phyloP scores from a whole-genome alignment of 129 eudicot species.

The Flaveria brownii region DNA sequence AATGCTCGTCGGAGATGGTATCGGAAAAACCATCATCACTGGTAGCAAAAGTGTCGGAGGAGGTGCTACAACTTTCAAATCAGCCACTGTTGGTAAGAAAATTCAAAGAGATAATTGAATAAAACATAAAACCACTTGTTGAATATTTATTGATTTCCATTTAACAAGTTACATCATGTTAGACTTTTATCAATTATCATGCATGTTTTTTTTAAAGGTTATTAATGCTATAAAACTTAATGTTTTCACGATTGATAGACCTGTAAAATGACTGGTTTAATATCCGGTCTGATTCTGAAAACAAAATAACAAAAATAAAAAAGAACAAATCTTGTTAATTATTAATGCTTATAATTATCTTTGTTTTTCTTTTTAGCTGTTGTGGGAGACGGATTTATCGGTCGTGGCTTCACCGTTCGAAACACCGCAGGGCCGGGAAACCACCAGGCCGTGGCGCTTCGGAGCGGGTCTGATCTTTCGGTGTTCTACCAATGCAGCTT shows the following conservation, averaged over 20 bases:
- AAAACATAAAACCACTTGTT: conserved; percentile 4
- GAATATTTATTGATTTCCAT: background rate
- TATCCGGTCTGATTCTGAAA: too few species aligned
- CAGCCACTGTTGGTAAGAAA: conserved; percentile 65
- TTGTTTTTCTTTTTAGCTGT: conserved; percentile 34
- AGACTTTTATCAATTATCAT: conserved; percentile 14
- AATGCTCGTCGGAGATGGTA: conserved; percentile 69
- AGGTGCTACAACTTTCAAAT: conserved; percentile 57
- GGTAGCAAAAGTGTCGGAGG: conserved; percentile 67
- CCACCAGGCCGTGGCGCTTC: conserved; percentile 60
- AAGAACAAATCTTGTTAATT: too few species aligned
- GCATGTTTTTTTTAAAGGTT: conserved; percentile 19
- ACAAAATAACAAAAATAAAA: too few species aligned
- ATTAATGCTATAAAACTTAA: too few species aligned
- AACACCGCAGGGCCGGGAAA: conserved; percentile 57
- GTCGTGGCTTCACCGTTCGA: conserved; percentile 45
- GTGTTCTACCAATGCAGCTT: conserved; percentile 63
- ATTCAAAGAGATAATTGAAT: background rate
- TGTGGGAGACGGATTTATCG: conserved; percentile 52
- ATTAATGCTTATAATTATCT: background rate
- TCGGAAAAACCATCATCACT: conserved; percentile 58
- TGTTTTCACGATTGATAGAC: too few species aligned
- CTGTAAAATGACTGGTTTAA: too few species aligned
- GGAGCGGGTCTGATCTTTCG: conserved; percentile 57
- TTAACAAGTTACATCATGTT: background rate